Conservation (phyloP, 495 filamentous ascomycete species). For the Penicillium bovifimosum region DNA sequence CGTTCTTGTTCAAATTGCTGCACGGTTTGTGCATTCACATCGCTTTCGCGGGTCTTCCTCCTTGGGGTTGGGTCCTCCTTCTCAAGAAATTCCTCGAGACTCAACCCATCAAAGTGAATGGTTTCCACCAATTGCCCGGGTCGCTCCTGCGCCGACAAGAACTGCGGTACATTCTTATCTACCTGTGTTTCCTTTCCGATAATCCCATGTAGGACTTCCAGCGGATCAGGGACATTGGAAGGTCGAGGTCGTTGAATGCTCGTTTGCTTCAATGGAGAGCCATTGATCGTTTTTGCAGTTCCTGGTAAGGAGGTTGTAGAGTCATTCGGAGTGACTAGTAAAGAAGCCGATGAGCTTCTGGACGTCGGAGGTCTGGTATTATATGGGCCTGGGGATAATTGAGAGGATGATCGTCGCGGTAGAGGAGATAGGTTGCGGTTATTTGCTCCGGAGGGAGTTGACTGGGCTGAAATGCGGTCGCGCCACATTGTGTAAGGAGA, state of each 20-base stretch:
- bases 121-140: slow-evolving; percentile 49
- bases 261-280: slow-evolving; percentile 55
- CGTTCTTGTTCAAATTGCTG: slow-evolving; percentile 85
- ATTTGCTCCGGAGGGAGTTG: slow-evolving; percentile 57
- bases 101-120: slow-evolving; percentile 75
- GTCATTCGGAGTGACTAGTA: slow-evolving; percentile 57
- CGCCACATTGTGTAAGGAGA: slow-evolving; percentile 65
- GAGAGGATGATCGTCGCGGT: slow-evolving; percentile 54
- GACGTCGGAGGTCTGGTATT: slow-evolving; percentile 54
- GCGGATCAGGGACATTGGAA: slow-evolving; percentile 59
- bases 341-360: slow-evolving; percentile 61
- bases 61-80: slow-evolving; percentile 30
- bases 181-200: slow-evolving; percentile 48
- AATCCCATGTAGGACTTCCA: slow-evolving; percentile 66
- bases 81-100: slow-evolving; percentile 64
- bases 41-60: slow-evolving; percentile 33
- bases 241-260: slow-evolving; percentile 40
- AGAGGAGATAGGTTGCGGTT: slow-evolving; percentile 63
- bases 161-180: slow-evolving; percentile 9
- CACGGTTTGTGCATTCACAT: slow-evolving; percentile 60
- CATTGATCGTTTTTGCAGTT: slow-evolving; percentile 57
- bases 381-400: slow-evolving; percentile 33
- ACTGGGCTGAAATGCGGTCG: slow-evolving; percentile 74
- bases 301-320: slow-evolving; percentile 69
- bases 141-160: slow-evolving; percentile 18